Evolutionary conservation across 2,329 filamentous ascomycete genomes (phyloP).

Genomic region (Cordyceps sp.): DNA sequence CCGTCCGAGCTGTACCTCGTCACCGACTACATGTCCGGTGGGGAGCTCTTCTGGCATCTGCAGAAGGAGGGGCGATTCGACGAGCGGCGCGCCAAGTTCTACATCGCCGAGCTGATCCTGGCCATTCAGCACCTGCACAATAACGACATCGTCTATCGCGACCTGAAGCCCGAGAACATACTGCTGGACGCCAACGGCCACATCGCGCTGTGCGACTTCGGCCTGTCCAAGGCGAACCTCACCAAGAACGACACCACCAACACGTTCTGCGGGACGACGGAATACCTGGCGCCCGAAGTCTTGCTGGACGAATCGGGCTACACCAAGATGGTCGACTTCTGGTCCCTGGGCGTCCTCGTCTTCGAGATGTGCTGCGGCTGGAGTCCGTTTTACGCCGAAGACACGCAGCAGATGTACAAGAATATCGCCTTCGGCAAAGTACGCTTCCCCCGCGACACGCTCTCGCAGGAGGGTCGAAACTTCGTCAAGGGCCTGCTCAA

Average conservation of each 20-base stretch:
- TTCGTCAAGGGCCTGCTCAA: conserved; percentile 97
- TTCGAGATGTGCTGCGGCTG: conserved; percentile 99
- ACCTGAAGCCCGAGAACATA: conserved; percentile 96
- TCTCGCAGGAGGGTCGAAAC: conserved; percentile 88
- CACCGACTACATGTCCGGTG: conserved; percentile 98
- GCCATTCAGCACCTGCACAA: conserved; percentile 90
- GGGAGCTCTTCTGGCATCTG: conserved; percentile 95
- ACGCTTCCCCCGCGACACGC: conserved; percentile 81
- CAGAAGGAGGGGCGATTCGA: conserved; percentile 95
- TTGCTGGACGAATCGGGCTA: conserved; percentile 92
- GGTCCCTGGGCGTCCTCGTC: conserved; percentile 91
- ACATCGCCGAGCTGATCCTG: conserved; percentile 93
- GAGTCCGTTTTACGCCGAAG: conserved; percentile 97
- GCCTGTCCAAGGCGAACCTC: conserved; percentile 90
- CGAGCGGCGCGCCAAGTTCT: conserved; percentile 91
- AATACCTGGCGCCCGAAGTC: conserved; percentile 92
- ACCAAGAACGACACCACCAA: conserved; percentile 97
- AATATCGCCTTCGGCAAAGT: conserved; percentile 99
- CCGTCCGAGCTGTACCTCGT: conserved; percentile 95
- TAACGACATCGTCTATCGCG: conserved; percentile 94
- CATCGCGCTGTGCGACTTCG: conserved; percentile 95
- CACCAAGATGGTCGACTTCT: conserved; percentile 99
- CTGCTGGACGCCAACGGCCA: conserved; percentile 92
- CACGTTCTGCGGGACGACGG: conserved; percentile 95
- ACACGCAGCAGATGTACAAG: conserved; percentile 99